Base-by-base conservation (phyloP, 306 rosid genomes). In the Fragaria vesca region DNA sequence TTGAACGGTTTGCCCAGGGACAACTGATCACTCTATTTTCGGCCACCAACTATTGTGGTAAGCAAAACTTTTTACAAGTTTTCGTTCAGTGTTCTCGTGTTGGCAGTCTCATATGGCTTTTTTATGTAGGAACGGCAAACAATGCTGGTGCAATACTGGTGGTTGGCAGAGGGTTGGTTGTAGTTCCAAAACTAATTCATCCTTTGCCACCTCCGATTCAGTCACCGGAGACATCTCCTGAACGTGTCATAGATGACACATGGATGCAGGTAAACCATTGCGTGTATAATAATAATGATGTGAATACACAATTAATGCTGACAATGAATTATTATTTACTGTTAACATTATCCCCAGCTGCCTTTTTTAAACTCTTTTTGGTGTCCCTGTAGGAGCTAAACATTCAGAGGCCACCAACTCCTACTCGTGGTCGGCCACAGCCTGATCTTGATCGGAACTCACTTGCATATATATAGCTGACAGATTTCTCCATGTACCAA, bases 1-100 rank as follows among this genome's bases (percentile, higher is more conserved):
- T 96, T 83, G 99, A 96, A 85, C 88, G 98, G 75, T 96, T 96
- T 87, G 99, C 99, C 76, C 98, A 93, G 85, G 99, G 99, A 84
- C 99, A 96, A 79, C 71, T 96, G 80, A 96, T 96, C 74, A 96
- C 99, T 18, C 97, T 96, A n/a, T 96, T 96, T 80, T 96, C 99
- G 63, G 99, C 99, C 24, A 96, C 99, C 26, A 96, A 96, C 83
- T 96, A 96, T 79, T 96, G 99, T 66, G 99, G 99, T 93, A 87
- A 87, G 93, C 38, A 76, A 69, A 77, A 43, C 16, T 48, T 32
- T 42, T 38, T 38, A 52, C 46, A 40, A n/a, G 30, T 38, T 74
- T 8, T 60, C 46, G 28, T 78, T 65, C 36, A 36, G 21, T 72
- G 73, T 68, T 66, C 28, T 7, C 0, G 63, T 61, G 81, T 65